Conservation (phyloP, 2,329 filamentous ascomycete genomes). For the Sclerotinia sclerotiorum region DNA sequence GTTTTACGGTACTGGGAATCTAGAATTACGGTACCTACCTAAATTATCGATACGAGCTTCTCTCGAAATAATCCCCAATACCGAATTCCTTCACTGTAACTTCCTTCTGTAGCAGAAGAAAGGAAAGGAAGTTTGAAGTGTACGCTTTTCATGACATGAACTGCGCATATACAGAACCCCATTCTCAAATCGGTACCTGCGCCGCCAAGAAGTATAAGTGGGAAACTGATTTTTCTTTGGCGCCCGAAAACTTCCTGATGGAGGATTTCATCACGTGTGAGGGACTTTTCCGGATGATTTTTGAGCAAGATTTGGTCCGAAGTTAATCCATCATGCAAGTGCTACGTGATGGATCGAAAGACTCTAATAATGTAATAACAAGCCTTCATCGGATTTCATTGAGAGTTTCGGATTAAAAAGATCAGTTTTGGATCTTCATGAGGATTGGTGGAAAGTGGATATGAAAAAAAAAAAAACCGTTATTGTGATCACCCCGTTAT, state of each 20-base stretch:
- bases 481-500: constrained; percentile 13
- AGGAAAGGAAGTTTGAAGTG: not conserved
- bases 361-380: not conserved
- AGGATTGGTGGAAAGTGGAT: not conserved
- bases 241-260: not conserved
- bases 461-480: constrained; percentile 10
- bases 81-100: not conserved
- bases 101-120: not conserved
- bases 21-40: not conserved
- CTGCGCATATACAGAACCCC: not conserved
- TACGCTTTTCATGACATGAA: not conserved
- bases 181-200: constrained; percentile 5
- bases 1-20: not conserved
- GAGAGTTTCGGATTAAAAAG: not conserved
- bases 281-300: not conserved
- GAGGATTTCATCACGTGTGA: not conserved
- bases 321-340: not conserved
- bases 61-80: not conserved
- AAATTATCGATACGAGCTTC: not conserved
- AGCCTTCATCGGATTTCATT: not conserved
- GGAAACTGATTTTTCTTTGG: not conserved
- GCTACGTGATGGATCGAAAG: not conserved
- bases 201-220: not conserved
- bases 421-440: not conserved
- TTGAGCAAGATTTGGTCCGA: not conserved